Evolutionary conservation across 2,329 filamentous ascomycete species (phyloP).

Genomic region (Mollisiaceae sp.): DNA sequence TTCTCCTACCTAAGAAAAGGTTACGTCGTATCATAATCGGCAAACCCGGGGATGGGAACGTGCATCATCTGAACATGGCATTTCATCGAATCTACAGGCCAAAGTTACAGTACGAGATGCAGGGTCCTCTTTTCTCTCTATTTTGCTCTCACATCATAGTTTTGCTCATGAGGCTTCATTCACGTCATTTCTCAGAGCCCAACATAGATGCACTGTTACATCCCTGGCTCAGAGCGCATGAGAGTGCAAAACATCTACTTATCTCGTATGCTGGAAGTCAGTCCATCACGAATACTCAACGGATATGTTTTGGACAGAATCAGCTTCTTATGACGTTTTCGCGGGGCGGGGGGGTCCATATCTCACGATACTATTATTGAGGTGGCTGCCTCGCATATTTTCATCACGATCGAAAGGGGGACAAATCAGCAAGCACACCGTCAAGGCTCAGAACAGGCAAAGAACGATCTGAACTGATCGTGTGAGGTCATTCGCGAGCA

Average conservation of each 20-base stretch:
- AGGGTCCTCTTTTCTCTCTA: not conserved
- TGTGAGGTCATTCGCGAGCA: not conserved
- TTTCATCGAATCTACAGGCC: too few species aligned
- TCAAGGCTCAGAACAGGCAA: not conserved
- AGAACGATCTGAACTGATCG: conserved; percentile 2
- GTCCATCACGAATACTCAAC: not conserved
- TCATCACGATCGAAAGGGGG: not conserved
- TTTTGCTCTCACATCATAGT: not conserved
- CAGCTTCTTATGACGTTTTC: not conserved
- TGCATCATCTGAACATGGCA: too few species aligned
- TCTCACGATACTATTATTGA: not conserved
- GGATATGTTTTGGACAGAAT: not conserved
- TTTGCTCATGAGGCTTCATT: not conserved
- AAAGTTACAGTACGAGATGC: too few species aligned
- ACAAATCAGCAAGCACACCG: conserved; percentile 11
- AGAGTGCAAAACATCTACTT: too few species aligned
- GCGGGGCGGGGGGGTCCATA: not conserved
- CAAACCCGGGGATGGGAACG: too few species aligned
- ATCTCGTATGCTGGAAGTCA: not conserved
- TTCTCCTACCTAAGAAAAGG: too few species aligned
- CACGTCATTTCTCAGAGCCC: not conserved
- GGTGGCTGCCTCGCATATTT: conserved; percentile 5
- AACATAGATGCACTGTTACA: not conserved
- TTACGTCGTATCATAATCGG: too few species aligned
- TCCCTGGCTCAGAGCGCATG: not conserved